Conservation (phyloP, 192 early-diverging fungal species). For the Coemansia interrupta region DNA sequence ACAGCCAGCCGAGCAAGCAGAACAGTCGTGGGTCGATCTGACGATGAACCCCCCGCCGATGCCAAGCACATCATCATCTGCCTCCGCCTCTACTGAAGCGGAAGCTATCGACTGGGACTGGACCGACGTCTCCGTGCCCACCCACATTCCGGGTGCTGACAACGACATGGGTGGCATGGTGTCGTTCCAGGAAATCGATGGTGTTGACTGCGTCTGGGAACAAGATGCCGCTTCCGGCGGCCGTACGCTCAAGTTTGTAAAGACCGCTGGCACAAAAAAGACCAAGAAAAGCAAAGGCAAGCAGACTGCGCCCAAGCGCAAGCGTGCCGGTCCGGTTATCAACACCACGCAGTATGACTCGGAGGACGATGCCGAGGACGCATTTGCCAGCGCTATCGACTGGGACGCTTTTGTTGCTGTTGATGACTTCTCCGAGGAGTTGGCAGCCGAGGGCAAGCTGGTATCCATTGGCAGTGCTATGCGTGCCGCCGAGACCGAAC, state of each 20-base stretch:
- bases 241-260: constrained; percentile 64
- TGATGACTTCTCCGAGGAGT: constrained; percentile 77
- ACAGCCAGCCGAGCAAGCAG: constrained; percentile 1
- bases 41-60: constrained; percentile 49
- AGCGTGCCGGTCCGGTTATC: not conserved
- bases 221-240: constrained; percentile 58
- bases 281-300: not conserved
- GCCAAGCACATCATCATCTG: constrained; percentile 8
- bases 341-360: not conserved
- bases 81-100: not conserved
- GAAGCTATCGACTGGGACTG: constrained; percentile 57
- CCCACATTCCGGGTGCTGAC: constrained; percentile 52
- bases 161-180: constrained; percentile 79
- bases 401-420: constrained; percentile 63
- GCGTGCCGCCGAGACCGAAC: constrained; percentile 14
- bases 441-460: constrained; percentile 37
- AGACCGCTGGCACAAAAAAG: not conserved
- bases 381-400: constrained; percentile 17
- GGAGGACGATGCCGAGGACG: constrained; percentile 11
- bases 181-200: constrained; percentile 83
- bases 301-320: constrained; percentile 9
- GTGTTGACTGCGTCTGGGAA: constrained; percentile 74
- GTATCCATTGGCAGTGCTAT: constrained; percentile 33
- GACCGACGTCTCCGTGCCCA: constrained; percentile 54
- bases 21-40: constrained; percentile 28